These are phyloP conservation scores for Baudoinia panamericana DNA, from an alignment of 495 filamentous ascomycete species.

Conservation along the genomic window DNA sequence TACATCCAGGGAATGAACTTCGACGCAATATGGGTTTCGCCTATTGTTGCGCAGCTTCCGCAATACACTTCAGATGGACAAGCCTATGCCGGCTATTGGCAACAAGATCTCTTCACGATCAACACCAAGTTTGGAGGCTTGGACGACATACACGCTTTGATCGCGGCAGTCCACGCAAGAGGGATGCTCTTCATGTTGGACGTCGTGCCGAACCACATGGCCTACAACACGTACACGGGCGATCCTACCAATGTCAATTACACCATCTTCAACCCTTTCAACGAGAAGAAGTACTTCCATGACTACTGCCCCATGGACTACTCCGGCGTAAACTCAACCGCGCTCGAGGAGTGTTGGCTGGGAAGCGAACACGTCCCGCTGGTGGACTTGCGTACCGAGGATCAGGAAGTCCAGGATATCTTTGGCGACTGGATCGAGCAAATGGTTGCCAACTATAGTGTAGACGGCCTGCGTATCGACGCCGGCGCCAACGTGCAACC, in stretches of 20 bases:
- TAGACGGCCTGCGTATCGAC: conserved; percentile 67
- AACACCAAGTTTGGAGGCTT: conserved; percentile 53
- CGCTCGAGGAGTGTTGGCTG: conserved; percentile 45
- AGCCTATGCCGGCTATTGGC: conserved; percentile 57
- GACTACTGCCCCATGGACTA: conserved; percentile 51
- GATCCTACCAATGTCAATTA: conserved; percentile 40
- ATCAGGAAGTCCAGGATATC: conserved; percentile 39
- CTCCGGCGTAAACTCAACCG: conserved; percentile 28
- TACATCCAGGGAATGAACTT: conserved; percentile 19
- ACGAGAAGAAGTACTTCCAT: conserved; percentile 52
- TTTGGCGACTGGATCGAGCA: conserved; percentile 53
- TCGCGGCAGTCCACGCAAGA: conserved; percentile 44
- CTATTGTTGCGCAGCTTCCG: conserved; percentile 7
- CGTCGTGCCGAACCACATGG: conserved; percentile 13
- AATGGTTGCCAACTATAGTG: conserved; percentile 53
- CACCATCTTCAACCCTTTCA: conserved; percentile 50
- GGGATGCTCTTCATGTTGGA: conserved; percentile 34
- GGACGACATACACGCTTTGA: conserved; percentile 48
- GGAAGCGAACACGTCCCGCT: conserved; percentile 40
- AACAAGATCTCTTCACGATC: conserved; percentile 49
- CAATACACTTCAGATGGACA: conserved; percentile 11
- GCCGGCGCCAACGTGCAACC: conserved; percentile 62
- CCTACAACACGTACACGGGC: conserved; percentile 36
- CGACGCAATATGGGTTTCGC: conserved; percentile 13
- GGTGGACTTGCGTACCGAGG: conserved; percentile 53